Conservation (phyloP, 23 red algal species). For the Agarophyton chilense region DNA sequence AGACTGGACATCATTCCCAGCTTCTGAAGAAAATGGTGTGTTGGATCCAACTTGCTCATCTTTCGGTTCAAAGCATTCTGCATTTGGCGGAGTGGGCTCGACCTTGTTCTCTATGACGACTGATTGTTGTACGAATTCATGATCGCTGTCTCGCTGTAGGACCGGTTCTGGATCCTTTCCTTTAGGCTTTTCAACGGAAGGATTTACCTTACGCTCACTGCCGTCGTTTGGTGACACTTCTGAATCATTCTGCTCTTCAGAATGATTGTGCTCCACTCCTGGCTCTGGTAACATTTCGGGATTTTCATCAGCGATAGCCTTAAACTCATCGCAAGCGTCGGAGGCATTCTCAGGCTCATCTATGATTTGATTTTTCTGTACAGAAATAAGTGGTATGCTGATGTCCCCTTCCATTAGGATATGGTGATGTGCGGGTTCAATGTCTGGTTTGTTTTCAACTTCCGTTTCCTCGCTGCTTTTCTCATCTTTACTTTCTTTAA, state of each 20-base stretch:
- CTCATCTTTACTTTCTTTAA: background rate
- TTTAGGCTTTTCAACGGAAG: background rate
- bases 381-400: background rate
- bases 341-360: background rate
- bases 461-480: background rate
- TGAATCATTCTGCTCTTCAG: background rate
- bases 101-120: background rate
- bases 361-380: background rate
- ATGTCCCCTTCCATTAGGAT: background rate
- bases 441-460: background rate
- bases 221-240: background rate
- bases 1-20: no score
- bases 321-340: background rate
- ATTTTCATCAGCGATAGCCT: background rate
- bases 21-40: no score
- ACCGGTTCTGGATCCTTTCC: background rate
- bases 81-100: no score
- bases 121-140: background rate
- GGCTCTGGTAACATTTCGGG: background rate
- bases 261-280: background rate
- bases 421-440: background rate
- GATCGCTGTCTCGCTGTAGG: no score
- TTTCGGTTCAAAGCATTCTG: no score
- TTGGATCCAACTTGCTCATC: no score
- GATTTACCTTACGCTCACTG: background rate